Evolutionary conservation across 441 rosid species (phyloP), one percentile per base, ranked within the genome.

Genomic region (Gossypium schwendimanii): DNA sequence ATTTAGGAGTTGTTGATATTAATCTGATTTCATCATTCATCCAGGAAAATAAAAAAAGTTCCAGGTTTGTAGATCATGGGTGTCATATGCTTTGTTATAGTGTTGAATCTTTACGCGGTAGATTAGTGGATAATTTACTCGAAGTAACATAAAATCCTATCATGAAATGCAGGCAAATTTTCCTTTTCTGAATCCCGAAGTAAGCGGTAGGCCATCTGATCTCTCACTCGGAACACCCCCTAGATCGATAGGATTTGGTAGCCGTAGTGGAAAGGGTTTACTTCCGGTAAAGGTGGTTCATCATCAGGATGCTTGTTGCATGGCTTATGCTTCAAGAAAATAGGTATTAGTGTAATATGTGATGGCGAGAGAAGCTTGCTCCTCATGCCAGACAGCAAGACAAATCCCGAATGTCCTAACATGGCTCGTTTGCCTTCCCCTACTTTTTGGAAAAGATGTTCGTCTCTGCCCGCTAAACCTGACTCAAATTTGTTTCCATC

Each of bases 191-290:
- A 85, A 78, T 73, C 82, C 85, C 4, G 90, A 76, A 76, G 66
- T 90, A 5, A 80, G 79, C 50, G 84, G 73, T 61, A 81, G 82
- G 74, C 85, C 78, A 36, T 47, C 61, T 21, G 89, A 87, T 89
- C 94, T 92, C 78, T 90, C 88, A 10, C 88, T 92, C 75, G 91
- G 87, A 74, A 82, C 92, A 71, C 96, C 96, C 2, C 87, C 89
- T 58, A 82, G 80, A 72, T 73, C 88, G 24, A n/a, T 67, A 66
- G 87, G 87, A 72, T 87, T 90, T 66, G 84, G 78, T 64, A 75
- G 79, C 61, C 72, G 86, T 36, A 82, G 61, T 72, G 83, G 88
- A 63, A 87, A 85, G 81, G 84, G 85, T 75, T 80, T 82, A 67
- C 77, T 87, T 90, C 91, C 45, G 75, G 72, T 66, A 88, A 85